phyloP scores from a whole-genome alignment of 352 stramenopile species.

The Pythium myriotylum region DNA sequence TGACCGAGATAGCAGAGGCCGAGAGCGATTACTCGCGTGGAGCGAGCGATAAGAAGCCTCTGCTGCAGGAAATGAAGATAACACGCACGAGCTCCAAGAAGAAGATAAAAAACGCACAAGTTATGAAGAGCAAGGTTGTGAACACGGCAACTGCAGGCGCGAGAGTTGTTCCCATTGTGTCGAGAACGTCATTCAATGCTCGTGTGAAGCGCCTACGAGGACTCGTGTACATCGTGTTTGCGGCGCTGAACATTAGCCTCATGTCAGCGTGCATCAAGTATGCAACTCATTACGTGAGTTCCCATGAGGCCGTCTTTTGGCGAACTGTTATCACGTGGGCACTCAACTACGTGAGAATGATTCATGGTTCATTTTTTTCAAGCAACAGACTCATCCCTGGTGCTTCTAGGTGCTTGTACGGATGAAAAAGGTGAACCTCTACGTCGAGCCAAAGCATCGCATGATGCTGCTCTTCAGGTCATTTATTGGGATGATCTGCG shows the following conservation, averaged over 20 bases:
- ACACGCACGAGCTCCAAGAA: slow-evolving; percentile 30
- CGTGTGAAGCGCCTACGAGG: slow-evolving; percentile 32
- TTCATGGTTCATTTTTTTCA: background rate
- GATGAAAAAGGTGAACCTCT: slow-evolving; percentile 39
- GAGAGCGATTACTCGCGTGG: background rate
- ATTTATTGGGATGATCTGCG: slow-evolving; percentile 50
- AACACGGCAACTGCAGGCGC: background rate
- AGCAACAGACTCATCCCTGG: background rate
- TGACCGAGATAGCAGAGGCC: background rate
- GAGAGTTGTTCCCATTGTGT: slow-evolving; percentile 24
- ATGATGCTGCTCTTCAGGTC: slow-evolving; percentile 52
- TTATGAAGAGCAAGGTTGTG: slow-evolving; percentile 1
- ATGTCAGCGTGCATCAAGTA: slow-evolving; percentile 71
- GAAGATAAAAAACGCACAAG: slow-evolving; percentile 11
- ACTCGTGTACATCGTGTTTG: slow-evolving; percentile 50
- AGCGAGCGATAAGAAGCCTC: slow-evolving; percentile 17
- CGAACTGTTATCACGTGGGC: slow-evolving; percentile 47
- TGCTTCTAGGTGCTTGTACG: slow-evolving; percentile 37
- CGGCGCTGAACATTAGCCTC: slow-evolving; percentile 66
- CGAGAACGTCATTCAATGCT: slow-evolving; percentile 1
- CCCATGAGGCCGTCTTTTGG: slow-evolving; percentile 68
- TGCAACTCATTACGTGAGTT: slow-evolving; percentile 49
- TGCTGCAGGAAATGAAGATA: slow-evolving; percentile 27
- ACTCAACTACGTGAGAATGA: slow-evolving; percentile 49
- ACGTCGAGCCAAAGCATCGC: slow-evolving; percentile 38